Base-by-base conservation (phyloP, 352 stramenopile species). In the Globisporangium iwayamae region DNA sequence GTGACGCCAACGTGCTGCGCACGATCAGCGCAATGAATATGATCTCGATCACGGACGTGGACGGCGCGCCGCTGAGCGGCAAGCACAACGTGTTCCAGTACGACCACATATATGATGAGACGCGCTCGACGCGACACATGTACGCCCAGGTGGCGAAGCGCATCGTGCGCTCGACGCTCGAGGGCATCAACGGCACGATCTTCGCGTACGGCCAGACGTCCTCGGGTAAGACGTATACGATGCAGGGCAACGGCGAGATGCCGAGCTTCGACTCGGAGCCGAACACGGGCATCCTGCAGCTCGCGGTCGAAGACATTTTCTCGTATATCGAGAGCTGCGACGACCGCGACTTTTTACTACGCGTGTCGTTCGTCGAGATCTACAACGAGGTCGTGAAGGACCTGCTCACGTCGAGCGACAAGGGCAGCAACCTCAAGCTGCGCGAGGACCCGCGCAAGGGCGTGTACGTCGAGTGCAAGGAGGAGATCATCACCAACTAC, bases 371-470 rank as follows among this genome's bases (percentile, higher is more conserved):
- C 69, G 81, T 99, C 39, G 98, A 99, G 78, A 99, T 99, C 67
- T 99, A 99, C 81, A 99, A 99, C 69, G 98, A 99, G 79, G 93
- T 98, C 52, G 93, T 99, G 11, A 77, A 89, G 8, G 98, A 99
- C 74, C 78, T 99, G 52, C 82, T 99, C 8, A 83, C 75, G n/a
- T 53, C 70, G 0, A 73, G 46, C 67, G 79, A 81, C 18, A 73
- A 78, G 55, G 70, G 61, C n/a, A 57, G 51, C 10, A 87, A 70
- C 30, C 71, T 97, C 58, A 89, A 96, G 65, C 81, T 98, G 43
- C 83, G 90, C 14, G 97, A 99, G 62, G 96, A 98, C 77, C 94
- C 94, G 36, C 73, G 89, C 13, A 96, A 97, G 53, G 85, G 97
- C 51, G 96, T 99, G 1, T 99, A 99, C 78, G 96, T 99, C 39